Base-by-base conservation (phyloP, 495 filamentous ascomycete genomes). In the Neurospora sp. region DNA sequence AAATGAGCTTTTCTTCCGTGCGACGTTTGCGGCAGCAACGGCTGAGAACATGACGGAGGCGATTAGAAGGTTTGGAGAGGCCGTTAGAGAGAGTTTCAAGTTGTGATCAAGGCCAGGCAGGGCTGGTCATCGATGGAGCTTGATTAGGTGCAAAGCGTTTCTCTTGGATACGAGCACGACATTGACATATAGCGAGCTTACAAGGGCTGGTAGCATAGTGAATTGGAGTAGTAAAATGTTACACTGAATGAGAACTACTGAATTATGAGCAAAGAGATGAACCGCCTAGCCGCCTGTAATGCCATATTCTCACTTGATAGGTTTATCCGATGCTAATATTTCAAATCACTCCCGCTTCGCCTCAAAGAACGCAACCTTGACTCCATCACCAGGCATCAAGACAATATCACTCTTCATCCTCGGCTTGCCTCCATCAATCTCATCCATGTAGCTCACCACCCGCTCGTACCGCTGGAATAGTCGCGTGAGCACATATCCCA, bases 11-110 rank as follows among this genome's bases (percentile, higher is more conserved):
- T 98, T 93, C 85, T 95, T 98, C 85, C 88, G 96, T 48, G 89
- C 92, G 7, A 99, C 94, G 3, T 98, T 91, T 82, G 94, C 94
- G 3, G 91, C 94, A 35, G 93, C 93, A 18, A 88, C 89, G 53
- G 85, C 85, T 3, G 89, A 92, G 45, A 88, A 90, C 78, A 96
- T 98, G 83, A 85, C 85, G 1, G 90, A 93, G 81, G 96, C 91
- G 0, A 93, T 97, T 70, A 82, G 85, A 72, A 84, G 94, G 70
- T 91, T 98, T 75, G 93, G 91, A 1, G 83, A 85, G 72, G 90
- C 92, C 4, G 78, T 99, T 31, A 83, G 88, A 74, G 85, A 85
- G 76, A 87, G 87, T 72, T 97, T 94, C 79, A 82, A 83, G 39
- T 61, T 86, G n/a, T 76, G 53, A 65, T 37, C 53, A 18, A 7